phyloP scores from a whole-genome alignment of 1,284 basidiomycete genomes.

The Ustilago lituana region DNA sequence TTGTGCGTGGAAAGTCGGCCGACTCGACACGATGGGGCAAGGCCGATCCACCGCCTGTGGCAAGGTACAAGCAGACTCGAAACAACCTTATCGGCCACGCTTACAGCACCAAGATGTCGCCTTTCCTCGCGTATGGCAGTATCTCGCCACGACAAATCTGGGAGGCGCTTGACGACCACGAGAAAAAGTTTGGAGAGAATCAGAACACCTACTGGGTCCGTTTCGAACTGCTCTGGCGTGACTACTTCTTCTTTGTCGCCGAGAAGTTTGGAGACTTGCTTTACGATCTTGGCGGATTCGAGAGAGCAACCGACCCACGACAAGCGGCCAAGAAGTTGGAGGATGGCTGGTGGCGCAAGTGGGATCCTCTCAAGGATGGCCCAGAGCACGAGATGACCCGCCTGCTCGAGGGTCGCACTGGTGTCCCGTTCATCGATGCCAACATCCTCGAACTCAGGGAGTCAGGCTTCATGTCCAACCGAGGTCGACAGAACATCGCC shows the following conservation, averaged over 20 bases:
- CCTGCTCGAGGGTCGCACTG: constrained; percentile 71
- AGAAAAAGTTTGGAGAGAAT: constrained; percentile 65
- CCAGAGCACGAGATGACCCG: constrained; percentile 64
- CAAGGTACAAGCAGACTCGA: constrained; percentile 71
- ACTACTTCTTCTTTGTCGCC: constrained; percentile 71
- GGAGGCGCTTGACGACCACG: constrained; percentile 67
- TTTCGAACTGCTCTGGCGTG: constrained; percentile 73
- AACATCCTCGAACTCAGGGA: constrained; percentile 71
- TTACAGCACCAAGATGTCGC: constrained; percentile 72
- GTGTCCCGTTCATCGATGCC: constrained; percentile 73
- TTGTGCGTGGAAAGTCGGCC: constrained; percentile 59
- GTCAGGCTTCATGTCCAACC: constrained; percentile 68
- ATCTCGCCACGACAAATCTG: constrained; percentile 70
- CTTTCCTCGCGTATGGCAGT: constrained; percentile 71
- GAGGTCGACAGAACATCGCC: constrained; percentile 73
- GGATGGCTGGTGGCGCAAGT: constrained; percentile 58
- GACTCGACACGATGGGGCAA: constrained; percentile 56
- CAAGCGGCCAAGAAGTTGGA: constrained; percentile 68
- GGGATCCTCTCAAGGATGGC: constrained; percentile 51
- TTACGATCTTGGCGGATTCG: constrained; percentile 70
- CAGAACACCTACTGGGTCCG: constrained; percentile 70
- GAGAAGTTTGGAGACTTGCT: constrained; percentile 68
- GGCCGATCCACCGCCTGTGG: constrained; percentile 66
- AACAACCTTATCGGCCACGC: constrained; percentile 72
- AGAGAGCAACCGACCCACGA: constrained; percentile 69